Base-by-base conservation (phyloP, 352 stramenopile genomes). In the Plasmopara viticola region DNA sequence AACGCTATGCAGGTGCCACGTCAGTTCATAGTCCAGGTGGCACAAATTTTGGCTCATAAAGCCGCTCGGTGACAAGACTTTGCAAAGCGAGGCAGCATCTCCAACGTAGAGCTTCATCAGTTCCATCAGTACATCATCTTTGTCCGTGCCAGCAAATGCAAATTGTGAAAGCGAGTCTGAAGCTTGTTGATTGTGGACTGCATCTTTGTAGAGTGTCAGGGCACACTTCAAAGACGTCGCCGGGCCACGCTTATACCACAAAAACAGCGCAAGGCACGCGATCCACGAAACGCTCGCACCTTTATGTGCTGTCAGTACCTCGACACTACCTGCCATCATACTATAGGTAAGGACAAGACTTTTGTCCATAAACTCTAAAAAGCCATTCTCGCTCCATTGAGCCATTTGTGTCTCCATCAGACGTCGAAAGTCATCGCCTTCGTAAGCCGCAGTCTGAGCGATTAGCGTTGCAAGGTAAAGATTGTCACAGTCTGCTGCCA, bases 1-100 rank as follows among this genome's bases (percentile, higher is more conserved):
- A 44, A 90, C 72, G 28, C 69, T 84, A 51, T 90, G 64, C 44
- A 93, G 60, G 45, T 93, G 82, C 79, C 79, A 93, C 40, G 68
- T 78, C 31, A 86, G 53, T 59, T 90, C 84, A 48, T 90, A 90
- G 60, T 90, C 76, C 56, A 90, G 57, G 38, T 86, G 62, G 30
- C 58, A 39, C 9, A 42, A 53, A 12, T 14, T 54, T 48, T 61
- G 58, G 25, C 35, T 58, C 48, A 67, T 68, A 55, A 78, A 81
- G 6, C 75, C 75, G 47, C 72, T 86, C 6, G 75, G 75, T 9
- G 75, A 86, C 47, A 88, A 44, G 33, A 83, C 71, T 51, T 60
- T 71, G 53, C 75, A 78, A 9, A 83, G 58, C n/a, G 75, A 82
- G 43, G 71, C 60, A 15, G 58, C 57, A 33, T 84, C 62, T 52